Percentiles rank a stretch among this genome's conserved stretches.
These are phyloP conservation scores for Rutstroemia sp. DNA, from an alignment of 2,329 filamentous ascomycete species.

Conservation along the genomic window DNA sequence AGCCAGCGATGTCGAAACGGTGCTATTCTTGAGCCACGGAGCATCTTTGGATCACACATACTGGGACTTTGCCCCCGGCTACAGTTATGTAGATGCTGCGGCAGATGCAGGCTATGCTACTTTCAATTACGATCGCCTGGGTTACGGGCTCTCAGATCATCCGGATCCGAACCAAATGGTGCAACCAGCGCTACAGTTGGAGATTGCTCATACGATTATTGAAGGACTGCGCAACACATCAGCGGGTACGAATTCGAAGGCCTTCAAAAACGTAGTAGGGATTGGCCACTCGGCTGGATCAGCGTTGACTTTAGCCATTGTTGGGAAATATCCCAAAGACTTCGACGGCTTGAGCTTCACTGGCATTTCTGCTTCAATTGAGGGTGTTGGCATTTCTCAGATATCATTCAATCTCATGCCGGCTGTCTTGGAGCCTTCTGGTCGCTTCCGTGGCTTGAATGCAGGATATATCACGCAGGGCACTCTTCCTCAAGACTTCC, in stretches of 20 bases:
- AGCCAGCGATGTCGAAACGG: not conserved
- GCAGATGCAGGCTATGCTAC: slow-evolving; percentile 30
- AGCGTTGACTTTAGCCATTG: not conserved
- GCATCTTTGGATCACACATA: slow-evolving; percentile 4
- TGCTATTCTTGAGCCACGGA: slow-evolving; percentile 10
- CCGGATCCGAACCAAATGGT: not conserved
- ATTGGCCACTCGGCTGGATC: not conserved
- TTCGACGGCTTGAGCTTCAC: not conserved
- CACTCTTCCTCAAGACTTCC: too few relatives aligned
- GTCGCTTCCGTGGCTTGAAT: too few relatives aligned
- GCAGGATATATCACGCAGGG: too few relatives aligned
- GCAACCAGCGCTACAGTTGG: not conserved
- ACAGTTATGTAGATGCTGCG: slow-evolving; percentile 52
- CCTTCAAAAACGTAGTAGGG: not conserved
- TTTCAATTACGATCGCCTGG: slow-evolving; percentile 12
- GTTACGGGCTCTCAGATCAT: not conserved
- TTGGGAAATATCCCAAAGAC: not conserved
- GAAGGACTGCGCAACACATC: not conserved
- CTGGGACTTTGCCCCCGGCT: slow-evolving; percentile 27
- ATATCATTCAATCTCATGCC: not conserved
- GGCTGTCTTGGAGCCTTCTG: not conserved
- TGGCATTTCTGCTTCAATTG: not conserved
- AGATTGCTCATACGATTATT: not conserved
- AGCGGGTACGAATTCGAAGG: not conserved
- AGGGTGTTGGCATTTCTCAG: not conserved